Evolutionary conservation across 768 basidiomycete genomes (phyloP).

Genomic region (Strobilomyces confusus): DNA sequence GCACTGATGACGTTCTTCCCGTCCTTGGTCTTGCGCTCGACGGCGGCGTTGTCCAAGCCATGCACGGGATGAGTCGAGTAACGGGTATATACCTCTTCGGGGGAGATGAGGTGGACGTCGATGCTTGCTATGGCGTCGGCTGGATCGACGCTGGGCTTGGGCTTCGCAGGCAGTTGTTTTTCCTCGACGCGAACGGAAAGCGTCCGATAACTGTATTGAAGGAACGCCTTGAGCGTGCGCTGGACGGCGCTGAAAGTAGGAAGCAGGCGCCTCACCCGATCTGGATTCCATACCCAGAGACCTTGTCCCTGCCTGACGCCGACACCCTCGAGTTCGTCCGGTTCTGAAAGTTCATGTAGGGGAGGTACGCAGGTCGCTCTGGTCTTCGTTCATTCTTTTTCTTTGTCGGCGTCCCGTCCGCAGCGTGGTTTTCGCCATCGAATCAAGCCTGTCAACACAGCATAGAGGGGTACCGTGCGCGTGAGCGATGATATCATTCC

Average conservation of each 20-base stretch:
- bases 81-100: constrained; percentile 41
- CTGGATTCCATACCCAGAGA: constrained; percentile 27
- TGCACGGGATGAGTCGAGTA: constrained; percentile 40
- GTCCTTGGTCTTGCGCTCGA: constrained; percentile 33
- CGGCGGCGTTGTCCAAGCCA: constrained; percentile 42
- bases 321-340: constrained; percentile 16
- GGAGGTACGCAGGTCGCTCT: too few species aligned
- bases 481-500: too few species aligned
- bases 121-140: constrained; percentile 39
- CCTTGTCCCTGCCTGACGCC: constrained; percentile 7
- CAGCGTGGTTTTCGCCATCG: too few species aligned
- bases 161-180: constrained; percentile 14
- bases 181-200: constrained; percentile 42
- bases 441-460: too few species aligned
- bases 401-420: too few species aligned
- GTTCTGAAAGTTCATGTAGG: constrained; percentile 14
- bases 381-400: too few species aligned
- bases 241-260: not conserved
- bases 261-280: constrained; percentile 13
- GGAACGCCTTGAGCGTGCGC: not conserved
- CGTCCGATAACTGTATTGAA: constrained; percentile 35
- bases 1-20: constrained; percentile 49
- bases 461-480: too few species aligned
- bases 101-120: constrained; percentile 44
- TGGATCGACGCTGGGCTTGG: constrained; percentile 27